phyloP scores from a whole-genome alignment of 352 stramenopile genomes.

The Globisporangium paddicum region DNA sequence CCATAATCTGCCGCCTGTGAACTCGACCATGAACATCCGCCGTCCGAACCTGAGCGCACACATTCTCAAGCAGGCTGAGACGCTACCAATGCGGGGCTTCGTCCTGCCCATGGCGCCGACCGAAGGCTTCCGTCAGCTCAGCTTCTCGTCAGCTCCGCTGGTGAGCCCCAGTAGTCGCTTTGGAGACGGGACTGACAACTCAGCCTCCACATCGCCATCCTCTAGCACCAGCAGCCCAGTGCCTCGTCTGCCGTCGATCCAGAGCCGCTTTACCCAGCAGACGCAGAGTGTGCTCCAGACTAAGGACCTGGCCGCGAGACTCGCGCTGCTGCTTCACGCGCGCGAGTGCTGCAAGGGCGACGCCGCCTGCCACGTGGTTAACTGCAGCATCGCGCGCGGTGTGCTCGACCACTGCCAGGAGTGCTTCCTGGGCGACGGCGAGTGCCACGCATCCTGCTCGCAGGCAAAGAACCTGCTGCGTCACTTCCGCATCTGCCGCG shows the following conservation, averaged over 20 bases:
- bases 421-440: constrained; percentile 30
- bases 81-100: neutral
- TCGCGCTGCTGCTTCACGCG: constrained; percentile 41
- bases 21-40: constrained; percentile 7
- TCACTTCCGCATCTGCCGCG: constrained; percentile 39
- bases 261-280: constrained; percentile 3
- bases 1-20: constrained; percentile 4
- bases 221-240: neutral
- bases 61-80: neutral
- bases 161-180: constrained; percentile 1
- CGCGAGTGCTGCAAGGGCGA: constrained; percentile 34
- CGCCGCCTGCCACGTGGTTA: constrained; percentile 22
- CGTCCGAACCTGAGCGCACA: neutral
- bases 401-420: constrained; percentile 54
- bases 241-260: constrained; percentile 13
- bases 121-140: neutral
- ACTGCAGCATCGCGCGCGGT: constrained; percentile 41
- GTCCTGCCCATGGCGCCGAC: neutral
- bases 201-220: neutral
- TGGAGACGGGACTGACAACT: neutral
- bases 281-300: constrained; percentile 6
- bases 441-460: constrained; percentile 39
- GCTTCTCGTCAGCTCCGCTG: neutral
- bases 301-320: constrained; percentile 31
- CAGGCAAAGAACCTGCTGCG: constrained; percentile 44